phyloP scores from a whole-genome alignment of 1,139 yeast genomes.

The Taiozyma sp. region DNA sequence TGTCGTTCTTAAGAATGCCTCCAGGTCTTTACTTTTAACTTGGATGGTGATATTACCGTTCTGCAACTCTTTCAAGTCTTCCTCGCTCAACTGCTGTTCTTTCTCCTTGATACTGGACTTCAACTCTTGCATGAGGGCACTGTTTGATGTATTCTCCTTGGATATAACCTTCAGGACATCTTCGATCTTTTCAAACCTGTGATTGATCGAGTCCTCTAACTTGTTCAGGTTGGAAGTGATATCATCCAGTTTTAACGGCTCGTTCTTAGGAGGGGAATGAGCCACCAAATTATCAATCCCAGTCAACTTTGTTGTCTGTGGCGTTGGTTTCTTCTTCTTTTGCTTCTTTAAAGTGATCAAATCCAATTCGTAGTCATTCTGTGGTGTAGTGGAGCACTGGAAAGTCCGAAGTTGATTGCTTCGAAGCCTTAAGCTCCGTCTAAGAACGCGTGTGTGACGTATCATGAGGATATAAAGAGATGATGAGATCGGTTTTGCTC shows the following conservation, averaged over 20 bases:
- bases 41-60: not conserved
- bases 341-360: slow-evolving; percentile 12
- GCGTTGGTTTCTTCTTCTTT: slow-evolving; percentile 3
- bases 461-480: not conserved
- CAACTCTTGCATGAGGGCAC: slow-evolving; percentile 2
- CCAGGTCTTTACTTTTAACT: slow-evolving; percentile 21
- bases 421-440: not conserved
- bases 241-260: not conserved
- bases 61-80: not conserved
- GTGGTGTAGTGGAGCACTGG: not conserved
- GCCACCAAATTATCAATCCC: not conserved
- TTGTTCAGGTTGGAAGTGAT: slow-evolving; percentile 4
- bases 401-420: not conserved
- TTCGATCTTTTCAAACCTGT: slow-evolving; percentile 9
- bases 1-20: slow-evolving; percentile 40
- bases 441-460: not conserved
- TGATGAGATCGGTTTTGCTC: too few species aligned
- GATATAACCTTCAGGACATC: slow-evolving; percentile 16
- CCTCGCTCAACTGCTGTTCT: not conserved
- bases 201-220: slow-evolving; percentile 5
- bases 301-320: not conserved
- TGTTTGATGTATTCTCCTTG: slow-evolving; percentile 6
- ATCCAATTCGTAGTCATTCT: slow-evolving; percentile 14
- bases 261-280: not conserved
- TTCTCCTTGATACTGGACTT: not conserved